These are phyloP conservation scores for Perkinsus olseni DNA, from an alignment of 169 alveolate genomes.

Conservation along the genomic window DNA sequence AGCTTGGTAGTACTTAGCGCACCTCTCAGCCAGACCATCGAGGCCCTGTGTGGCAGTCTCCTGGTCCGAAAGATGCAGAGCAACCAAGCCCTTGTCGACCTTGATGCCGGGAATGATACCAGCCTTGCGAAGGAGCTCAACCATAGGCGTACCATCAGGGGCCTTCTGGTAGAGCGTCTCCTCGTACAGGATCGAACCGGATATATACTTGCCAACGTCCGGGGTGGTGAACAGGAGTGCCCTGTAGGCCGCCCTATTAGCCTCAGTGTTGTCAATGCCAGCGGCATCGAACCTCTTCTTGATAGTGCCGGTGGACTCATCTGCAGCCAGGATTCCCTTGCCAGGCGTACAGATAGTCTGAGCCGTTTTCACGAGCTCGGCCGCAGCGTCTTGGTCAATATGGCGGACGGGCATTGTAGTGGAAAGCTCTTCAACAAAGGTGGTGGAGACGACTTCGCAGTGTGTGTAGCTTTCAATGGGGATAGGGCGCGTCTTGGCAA, in stretches of 20 bases:
- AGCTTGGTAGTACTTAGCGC: constrained; percentile 86
- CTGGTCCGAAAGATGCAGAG: constrained; percentile 78
- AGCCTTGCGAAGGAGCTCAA: constrained; percentile 66
- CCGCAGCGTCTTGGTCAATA: too few species aligned
- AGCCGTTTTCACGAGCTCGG: constrained; percentile 36
- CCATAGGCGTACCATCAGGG: constrained; percentile 71
- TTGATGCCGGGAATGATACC: constrained; percentile 96
- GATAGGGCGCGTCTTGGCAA: too few species aligned
- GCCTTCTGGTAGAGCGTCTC: constrained; percentile 93
- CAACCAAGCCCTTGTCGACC: constrained; percentile 89
- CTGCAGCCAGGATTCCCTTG: constrained; percentile 98
- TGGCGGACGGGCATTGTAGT: too few species aligned
- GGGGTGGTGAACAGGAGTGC: constrained; percentile 85
- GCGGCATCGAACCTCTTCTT: constrained; percentile 83
- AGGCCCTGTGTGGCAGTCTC: constrained; percentile 77
- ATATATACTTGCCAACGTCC: constrained; percentile 81
- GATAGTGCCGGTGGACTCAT: constrained; percentile 94
- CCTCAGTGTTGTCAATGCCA: constrained; percentile 87
- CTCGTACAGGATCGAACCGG: constrained; percentile 95
- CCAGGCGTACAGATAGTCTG: constrained; percentile 57
- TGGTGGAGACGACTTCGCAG: too few species aligned
- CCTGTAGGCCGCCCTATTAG: constrained; percentile 89
- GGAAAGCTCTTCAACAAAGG: too few species aligned
- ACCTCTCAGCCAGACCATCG: constrained; percentile 91
- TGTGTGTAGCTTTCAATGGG: too few species aligned